phyloP scores from a whole-genome alignment of 768 basidiomycete species.

The Mrakia gelida region DNA sequence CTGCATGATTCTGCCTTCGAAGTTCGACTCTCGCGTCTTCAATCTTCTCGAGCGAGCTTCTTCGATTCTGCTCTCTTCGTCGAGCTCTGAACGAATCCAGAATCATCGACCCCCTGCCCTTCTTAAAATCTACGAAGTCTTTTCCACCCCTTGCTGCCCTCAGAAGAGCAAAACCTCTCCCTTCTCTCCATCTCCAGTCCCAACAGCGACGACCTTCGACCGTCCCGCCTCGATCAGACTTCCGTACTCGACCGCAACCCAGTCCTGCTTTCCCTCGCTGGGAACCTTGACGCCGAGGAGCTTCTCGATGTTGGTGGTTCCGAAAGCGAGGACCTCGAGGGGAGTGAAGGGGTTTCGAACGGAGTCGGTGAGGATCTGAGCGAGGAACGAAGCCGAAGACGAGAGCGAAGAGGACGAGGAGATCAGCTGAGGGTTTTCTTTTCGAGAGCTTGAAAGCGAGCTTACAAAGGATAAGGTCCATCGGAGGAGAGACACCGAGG shows the following conservation, averaged over 20 bases:
- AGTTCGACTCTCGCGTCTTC: too few relatives aligned
- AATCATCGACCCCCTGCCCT: too few relatives aligned
- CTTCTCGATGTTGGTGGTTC: constrained; percentile 55
- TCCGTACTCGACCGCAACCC: constrained; percentile 15
- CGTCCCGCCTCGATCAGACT: not conserved
- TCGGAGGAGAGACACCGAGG: not conserved
- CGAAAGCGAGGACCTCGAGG: constrained; percentile 52
- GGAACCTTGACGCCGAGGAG: constrained; percentile 48
- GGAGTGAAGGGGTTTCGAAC: not conserved
- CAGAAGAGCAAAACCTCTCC: constrained; percentile 3
- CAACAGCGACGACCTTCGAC: constrained; percentile 15
- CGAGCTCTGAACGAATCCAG: too few relatives aligned
- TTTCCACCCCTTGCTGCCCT: too few relatives aligned
- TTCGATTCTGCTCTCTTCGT: too few relatives aligned
- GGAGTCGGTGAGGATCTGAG: constrained; percentile 19
- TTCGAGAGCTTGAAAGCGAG: constrained; percentile 19
- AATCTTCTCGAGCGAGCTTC: too few relatives aligned
- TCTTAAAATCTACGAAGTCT: not conserved
- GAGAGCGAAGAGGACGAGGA: not conserved
- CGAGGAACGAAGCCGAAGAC: not conserved
- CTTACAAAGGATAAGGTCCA: constrained; percentile 13
- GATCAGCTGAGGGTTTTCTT: constrained; percentile 18
- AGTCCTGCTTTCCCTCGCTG: constrained; percentile 15
- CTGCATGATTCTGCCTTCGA: not conserved
- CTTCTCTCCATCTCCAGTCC: not conserved